Conservation (phyloP, 768 basidiomycete genomes). For the Pleurotus tuoliensis region DNA sequence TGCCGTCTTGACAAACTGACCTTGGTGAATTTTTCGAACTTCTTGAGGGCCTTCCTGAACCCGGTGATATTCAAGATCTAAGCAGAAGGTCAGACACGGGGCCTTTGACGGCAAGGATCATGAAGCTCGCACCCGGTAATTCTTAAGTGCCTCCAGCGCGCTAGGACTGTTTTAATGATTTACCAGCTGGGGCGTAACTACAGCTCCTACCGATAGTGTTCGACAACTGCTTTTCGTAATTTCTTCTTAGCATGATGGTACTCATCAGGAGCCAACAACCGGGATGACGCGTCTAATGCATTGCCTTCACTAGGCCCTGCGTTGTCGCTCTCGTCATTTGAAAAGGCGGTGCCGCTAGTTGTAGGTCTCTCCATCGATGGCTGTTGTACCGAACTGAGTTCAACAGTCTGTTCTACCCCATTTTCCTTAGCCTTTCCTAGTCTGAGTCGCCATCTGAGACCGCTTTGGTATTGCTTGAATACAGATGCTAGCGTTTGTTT, state of each 20-base stretch:
- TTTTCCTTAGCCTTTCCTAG: background rate
- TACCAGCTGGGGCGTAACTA: background rate
- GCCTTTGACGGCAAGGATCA: too few relatives aligned
- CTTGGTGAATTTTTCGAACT: conserved; percentile 78
- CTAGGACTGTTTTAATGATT: conserved; percentile 27
- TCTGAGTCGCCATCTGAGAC: background rate
- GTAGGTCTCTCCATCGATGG: too few relatives aligned
- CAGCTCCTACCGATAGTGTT: conserved; percentile 73
- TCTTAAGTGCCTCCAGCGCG: conserved; percentile 79
- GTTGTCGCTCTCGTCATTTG: too few relatives aligned
- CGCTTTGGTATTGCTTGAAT: background rate
- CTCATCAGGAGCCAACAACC: conserved; percentile 60
- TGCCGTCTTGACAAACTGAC: conserved; percentile 23
- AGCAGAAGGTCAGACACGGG: background rate
- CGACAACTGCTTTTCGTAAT: conserved; percentile 77
- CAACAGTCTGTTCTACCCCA: too few relatives aligned
- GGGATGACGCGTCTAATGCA: conserved; percentile 11
- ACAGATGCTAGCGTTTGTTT: background rate
- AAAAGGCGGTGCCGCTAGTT: too few relatives aligned
- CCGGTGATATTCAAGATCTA: conserved; percentile 88
- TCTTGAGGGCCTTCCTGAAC: conserved; percentile 82
- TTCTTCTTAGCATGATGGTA: conserved; percentile 84
- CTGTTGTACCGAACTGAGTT: too few relatives aligned
- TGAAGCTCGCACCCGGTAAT: conserved; percentile 56
- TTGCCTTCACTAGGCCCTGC: background rate